Evolutionary conservation across 2,329 filamentous ascomycete genomes (phyloP), one percentile per base, ranked within the genome.

Genomic region (Cryphonectria carpinicola): DNA sequence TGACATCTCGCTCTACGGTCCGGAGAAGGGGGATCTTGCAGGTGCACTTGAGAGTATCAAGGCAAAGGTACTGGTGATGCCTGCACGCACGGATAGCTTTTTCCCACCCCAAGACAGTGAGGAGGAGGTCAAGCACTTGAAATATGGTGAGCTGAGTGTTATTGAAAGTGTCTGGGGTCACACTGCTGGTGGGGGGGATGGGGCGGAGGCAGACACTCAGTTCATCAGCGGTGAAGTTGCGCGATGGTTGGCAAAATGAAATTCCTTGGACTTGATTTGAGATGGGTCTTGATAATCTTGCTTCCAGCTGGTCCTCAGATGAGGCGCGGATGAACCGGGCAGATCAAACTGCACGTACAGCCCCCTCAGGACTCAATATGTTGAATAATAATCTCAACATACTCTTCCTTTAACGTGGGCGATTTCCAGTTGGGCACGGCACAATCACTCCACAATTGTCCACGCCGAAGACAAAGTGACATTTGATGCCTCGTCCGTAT

Each of bases 361-460:
- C 2, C 13, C n/a, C 28, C 28, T 5, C 13, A 4, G 32, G 5
- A 4, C 17, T 19, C 13, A 8, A 19, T 32, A 1, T 32, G 4
- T 32, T 8, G 54, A 10, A n/a, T n/a, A 7, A 35, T 3, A 32
- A 35, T 19, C 13, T 58, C 54, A 28, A 32, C 25, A 35, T 35
- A 8, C 25, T 32, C 7, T 32, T 35, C 25, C 3, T 6, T 28
- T 25, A 56, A 56, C 52, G 11, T 6, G 25, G 14, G 52, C 22
- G 46, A n/a, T n/a, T 22, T 39, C 43, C 17, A 46, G 1, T 17
- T 46, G 5, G 43, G 19, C 43, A 17, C 37, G 43, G 17, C 43
- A 32, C 5, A 19, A 32, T 32, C 41, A 70, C 41, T 65, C 70
- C n/a, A 52, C 56, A 6, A 72, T 72, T 10, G 71, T 72, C 46